Evolutionary conservation across 805 yeast species (phyloP), one percentile per base, ranked within the genome.

Genomic region (Starmerella scarabaei): DNA sequence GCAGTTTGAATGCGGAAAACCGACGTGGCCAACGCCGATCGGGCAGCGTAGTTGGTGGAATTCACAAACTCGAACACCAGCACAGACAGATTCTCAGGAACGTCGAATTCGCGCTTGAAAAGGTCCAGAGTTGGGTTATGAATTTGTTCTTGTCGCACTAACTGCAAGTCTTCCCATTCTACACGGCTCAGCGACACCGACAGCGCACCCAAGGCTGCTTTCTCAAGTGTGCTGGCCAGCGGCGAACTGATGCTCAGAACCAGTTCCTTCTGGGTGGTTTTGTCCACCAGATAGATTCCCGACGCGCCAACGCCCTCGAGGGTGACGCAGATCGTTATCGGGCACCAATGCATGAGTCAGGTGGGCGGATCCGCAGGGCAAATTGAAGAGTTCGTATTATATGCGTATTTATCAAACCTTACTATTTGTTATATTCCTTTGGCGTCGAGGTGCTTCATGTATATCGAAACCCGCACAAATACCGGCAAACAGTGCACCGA

Each of bases 121-220:
- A 30, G 32, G 12, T 12, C 26, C 15, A 44, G 26, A 9, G 35
- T 30, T 3, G 9, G 12, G 9, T 23, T 31, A 17, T 26, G 20
- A 5, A 29, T 33, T 2, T 37, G 21, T 16, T 48, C 35, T 11
- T 18, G 29, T 0, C 18, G 27, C 2, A 20, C 16, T 11, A 17
- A n/a, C 11, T 15, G 34, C 6, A 48, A 36, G 16, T 32, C 42
- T 21, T 48, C 52, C 53, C 53, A 50, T 3, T 34, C 31, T 4
- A 44, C 42, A 5, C 27, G 5, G 7, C 32, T 34, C 31, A 44
- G 24, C 11, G 40, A 33, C 9, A 34, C 35, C 5, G 35, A 29
- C 6, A 44, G 29, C 4, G 43, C 35, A 4, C 40, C 40, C n/a
- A 38, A 11, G 2, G 45, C 48, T 36, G 38, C 41, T 27, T 37